A percentile compares a stretch with the other conserved stretches of the same genome.
Conservation (phyloP, 1,139 yeast genomes). For the Schwanniomyces etchellsii region DNA sequence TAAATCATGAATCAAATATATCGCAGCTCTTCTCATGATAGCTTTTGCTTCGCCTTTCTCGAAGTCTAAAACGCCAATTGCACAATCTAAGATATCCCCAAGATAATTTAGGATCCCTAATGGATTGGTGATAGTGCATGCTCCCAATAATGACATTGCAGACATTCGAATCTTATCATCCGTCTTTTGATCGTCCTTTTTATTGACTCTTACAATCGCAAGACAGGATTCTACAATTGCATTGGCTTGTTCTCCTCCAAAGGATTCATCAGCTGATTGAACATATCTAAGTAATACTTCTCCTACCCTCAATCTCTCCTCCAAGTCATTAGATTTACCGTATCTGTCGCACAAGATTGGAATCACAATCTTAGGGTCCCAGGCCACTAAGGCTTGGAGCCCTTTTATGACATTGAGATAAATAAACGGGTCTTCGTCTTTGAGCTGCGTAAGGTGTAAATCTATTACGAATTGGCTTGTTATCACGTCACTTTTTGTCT, state of each 20-base stretch:
- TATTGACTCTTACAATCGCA: constrained; percentile 27
- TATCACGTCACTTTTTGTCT: constrained; percentile 44
- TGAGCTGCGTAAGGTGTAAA: constrained; percentile 59
- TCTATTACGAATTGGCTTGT: constrained; percentile 50
- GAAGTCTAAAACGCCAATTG: constrained; percentile 64
- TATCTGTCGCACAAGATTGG: constrained; percentile 39
- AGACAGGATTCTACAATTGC: constrained; percentile 29
- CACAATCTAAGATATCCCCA: constrained; percentile 63
- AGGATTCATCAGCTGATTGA: constrained; percentile 41
- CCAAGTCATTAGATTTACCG: constrained; percentile 36
- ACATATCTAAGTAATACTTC: constrained; percentile 69
- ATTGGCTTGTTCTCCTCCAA: constrained; percentile 33
- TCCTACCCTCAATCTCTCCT: constrained; percentile 69
- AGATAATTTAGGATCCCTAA: constrained; percentile 44
- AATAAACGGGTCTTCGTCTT: constrained; percentile 80
- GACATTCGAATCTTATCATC: constrained; percentile 73
- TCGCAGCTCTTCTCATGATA: constrained; percentile 69
- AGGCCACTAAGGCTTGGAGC: constrained; percentile 50
- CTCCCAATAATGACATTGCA: constrained; percentile 75
- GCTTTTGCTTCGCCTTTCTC: constrained; percentile 43
- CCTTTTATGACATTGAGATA: constrained; percentile 83
- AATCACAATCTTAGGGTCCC: constrained; percentile 35
- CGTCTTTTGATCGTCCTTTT: constrained; percentile 15
- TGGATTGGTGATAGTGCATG: constrained; percentile 56
- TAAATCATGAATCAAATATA: constrained; percentile 63